Evolutionary conservation across 257 asterid genomes (phyloP).

Genomic region (Nyctanthes arbortristis): DNA sequence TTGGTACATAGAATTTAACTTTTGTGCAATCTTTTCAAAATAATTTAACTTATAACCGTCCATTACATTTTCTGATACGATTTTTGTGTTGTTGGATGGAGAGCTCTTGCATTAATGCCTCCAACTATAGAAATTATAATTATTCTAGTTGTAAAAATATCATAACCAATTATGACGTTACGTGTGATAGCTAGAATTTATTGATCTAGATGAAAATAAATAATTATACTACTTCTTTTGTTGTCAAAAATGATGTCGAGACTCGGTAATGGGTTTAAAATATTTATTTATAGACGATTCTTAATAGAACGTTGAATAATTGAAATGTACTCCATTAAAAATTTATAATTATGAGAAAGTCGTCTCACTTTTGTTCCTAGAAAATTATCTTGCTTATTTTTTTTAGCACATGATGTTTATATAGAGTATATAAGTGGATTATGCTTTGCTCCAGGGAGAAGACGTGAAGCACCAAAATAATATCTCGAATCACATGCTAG

Average conservation of each 20-base stretch:
- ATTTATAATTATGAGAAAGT: neutral
- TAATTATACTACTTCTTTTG: neutral
- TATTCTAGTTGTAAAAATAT: neutral
- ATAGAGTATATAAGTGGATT: too few species aligned
- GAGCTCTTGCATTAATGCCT: slow-evolving; percentile 24
- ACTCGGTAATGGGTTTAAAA: neutral
- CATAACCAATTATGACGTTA: slow-evolving; percentile 12
- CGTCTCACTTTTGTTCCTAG: neutral
- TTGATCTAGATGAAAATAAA: neutral
- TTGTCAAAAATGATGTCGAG: neutral
- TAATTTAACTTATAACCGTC: slow-evolving; percentile 11
- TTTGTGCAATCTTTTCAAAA: too few species aligned
- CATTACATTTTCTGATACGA: neutral
- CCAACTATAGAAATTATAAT: neutral
- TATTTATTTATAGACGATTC: neutral
- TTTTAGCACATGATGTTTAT: too few species aligned
- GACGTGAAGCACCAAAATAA: neutral
- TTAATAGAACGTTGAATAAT: neutral
- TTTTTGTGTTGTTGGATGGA: neutral
- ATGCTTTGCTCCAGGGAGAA: neutral
- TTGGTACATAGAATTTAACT: too few species aligned
- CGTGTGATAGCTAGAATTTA: slow-evolving; percentile 22
- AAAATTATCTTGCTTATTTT: neutral
- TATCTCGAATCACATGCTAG: too few species aligned
- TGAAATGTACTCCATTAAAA: too few species aligned